Percentiles rank a stretch among this genome's conserved stretches.
phyloP scores from a whole-genome alignment of 2,329 filamentous ascomycete genomes.

The Allantophomopsis cytisporea region DNA sequence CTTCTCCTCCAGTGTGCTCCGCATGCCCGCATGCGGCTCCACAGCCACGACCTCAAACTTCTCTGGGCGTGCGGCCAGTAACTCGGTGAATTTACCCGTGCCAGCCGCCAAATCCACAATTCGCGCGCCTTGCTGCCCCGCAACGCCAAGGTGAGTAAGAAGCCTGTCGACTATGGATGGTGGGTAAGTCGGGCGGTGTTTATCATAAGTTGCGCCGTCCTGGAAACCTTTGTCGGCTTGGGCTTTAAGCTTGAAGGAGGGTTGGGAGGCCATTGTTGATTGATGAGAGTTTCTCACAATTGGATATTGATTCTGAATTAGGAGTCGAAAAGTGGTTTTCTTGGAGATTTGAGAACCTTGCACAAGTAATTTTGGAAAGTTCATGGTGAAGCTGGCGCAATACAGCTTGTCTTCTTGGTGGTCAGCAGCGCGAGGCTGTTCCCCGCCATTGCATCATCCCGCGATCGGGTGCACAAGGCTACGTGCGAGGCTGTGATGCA shows the following conservation, averaged over 20 bases:
- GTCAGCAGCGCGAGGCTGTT: too few relatives aligned
- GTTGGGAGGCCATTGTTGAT: not conserved
- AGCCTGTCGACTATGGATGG: conserved; percentile 41
- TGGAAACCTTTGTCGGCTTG: conserved; percentile 37
- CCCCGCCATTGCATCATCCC: too few relatives aligned
- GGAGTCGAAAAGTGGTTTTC: too few relatives aligned
- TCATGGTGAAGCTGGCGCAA: too few relatives aligned
- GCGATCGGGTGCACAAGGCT: too few relatives aligned
- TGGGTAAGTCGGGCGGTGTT: conserved; percentile 54
- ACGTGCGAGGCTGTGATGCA: too few relatives aligned
- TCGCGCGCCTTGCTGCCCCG: conserved; percentile 27
- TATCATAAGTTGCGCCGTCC: conserved; percentile 50
- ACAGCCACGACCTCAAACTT: conserved; percentile 44
- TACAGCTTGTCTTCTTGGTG: too few relatives aligned
- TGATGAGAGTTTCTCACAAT: too few relatives aligned
- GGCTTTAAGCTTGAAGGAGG: conserved; percentile 7
- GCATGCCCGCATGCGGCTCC: conserved; percentile 55
- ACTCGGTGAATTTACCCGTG: conserved; percentile 58
- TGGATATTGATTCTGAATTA: too few relatives aligned
- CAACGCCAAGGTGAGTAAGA: conserved; percentile 38
- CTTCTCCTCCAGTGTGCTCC: conserved; percentile 44
- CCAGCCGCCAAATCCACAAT: conserved; percentile 55
- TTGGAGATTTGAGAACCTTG: too few relatives aligned
- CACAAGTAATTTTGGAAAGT: too few relatives aligned
- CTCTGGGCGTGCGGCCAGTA: conserved; percentile 44